phyloP scores from a whole-genome alignment of 2,329 filamentous ascomycete genomes.

The Calonectria hawksworthii region DNA sequence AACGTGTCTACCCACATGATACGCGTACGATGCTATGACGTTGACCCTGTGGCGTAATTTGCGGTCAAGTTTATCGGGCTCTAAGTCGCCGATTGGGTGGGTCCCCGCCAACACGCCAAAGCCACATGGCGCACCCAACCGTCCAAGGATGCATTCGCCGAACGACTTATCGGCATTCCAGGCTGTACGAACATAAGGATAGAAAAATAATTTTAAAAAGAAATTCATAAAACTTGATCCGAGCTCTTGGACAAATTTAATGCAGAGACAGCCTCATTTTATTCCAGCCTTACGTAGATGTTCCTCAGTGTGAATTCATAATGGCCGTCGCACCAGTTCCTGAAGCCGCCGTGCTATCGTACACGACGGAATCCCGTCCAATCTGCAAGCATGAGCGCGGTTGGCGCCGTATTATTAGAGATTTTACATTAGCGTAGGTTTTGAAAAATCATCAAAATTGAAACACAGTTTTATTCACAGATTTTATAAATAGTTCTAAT shows the following conservation, averaged over 20 bases:
- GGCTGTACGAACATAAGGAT: not conserved
- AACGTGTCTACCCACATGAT: not conserved
- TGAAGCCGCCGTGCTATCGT: not conserved
- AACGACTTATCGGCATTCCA: not conserved
- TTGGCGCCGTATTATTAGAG: not conserved
- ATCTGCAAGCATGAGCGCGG: not conserved
- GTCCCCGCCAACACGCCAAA: not conserved
- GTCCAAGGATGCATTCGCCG: not conserved
- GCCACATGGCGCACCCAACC: not conserved
- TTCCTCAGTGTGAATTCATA: not conserved
- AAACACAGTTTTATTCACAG: not conserved
- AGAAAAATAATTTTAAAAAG: not conserved
- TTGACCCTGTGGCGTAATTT: not conserved
- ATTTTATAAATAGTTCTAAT: slow-evolving; percentile 50
- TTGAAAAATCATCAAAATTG: not conserved
- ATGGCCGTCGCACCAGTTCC: not conserved
- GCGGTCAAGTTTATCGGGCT: not conserved
- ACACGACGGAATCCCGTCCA: not conserved
- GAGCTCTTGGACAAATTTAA: not conserved
- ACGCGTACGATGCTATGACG: not conserved
- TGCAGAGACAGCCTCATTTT: no score
- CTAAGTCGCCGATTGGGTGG: not conserved
- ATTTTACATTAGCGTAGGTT: not conserved
- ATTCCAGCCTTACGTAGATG: not conserved
- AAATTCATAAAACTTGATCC: not conserved